Conservation (phyloP, 108 stramenopile species). For the Seminavis robusta region DNA sequence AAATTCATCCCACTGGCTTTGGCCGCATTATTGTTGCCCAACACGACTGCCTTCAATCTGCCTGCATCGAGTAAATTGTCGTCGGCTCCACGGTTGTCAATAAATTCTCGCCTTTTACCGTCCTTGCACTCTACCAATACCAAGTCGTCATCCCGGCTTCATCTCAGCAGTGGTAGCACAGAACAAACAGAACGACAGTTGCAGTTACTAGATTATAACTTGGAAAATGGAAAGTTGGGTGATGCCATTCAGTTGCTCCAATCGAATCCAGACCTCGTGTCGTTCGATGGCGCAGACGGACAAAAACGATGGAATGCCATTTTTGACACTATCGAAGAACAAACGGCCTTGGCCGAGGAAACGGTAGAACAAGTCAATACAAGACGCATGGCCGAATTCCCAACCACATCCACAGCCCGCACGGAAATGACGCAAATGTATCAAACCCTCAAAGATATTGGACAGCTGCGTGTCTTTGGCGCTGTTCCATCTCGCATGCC, state of each 20-base stretch:
- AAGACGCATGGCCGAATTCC: slow-evolving; percentile 33
- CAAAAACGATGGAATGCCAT: slow-evolving; percentile 37
- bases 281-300: too few species aligned
- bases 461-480: slow-evolving; percentile 57
- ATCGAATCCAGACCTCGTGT: slow-evolving; percentile 13
- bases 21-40: too few species aligned
- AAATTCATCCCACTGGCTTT: too few species aligned
- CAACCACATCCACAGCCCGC: slow-evolving; percentile 47
- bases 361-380: slow-evolving; percentile 47
- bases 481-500: slow-evolving; percentile 35
- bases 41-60: too few species aligned
- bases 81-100: too few species aligned
- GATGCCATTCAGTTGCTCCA: slow-evolving; percentile 8
- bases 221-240: slow-evolving; percentile 13
- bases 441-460: slow-evolving; percentile 37
- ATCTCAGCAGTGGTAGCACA: neutral
- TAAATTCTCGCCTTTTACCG: too few species aligned
- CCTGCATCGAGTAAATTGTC: too few species aligned
- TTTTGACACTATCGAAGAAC: slow-evolving; percentile 70
- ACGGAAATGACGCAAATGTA: slow-evolving; percentile 81
- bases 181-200: neutral
- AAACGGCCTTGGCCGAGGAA: slow-evolving; percentile 55
- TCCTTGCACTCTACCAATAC: too few species aligned
- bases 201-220: neutral
- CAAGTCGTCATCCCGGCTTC: too few species aligned